Conservation (phyloP, 2,329 filamentous ascomycete species). For the Alternaria consortialis region DNA sequence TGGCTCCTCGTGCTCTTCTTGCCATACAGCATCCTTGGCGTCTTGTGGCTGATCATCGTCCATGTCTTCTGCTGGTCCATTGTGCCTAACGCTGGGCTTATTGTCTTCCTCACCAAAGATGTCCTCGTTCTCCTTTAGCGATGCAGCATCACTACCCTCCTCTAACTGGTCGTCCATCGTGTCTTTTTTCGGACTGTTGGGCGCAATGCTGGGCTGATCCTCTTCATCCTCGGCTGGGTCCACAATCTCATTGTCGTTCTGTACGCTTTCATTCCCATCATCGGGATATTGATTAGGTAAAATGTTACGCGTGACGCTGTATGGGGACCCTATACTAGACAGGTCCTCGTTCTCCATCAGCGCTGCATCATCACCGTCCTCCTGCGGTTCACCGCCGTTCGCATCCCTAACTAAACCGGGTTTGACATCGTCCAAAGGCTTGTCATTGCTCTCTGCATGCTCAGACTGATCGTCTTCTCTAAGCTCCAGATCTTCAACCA, state of each 20-base stretch:
- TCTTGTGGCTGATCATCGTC: neutral
- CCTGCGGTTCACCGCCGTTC: neutral
- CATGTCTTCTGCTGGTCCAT: neutral
- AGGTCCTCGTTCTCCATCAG: neutral
- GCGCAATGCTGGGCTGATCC: neutral
- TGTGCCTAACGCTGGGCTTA: neutral
- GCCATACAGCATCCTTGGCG: neutral
- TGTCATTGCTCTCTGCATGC: neutral
- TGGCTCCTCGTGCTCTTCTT: neutral
- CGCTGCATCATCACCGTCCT: neutral
- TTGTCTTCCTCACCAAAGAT: neutral
- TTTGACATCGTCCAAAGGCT: neutral
- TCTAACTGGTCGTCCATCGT: neutral
- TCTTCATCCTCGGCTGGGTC: neutral
- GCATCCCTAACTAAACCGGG: neutral
- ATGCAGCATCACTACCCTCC: neutral
- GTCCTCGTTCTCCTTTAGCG: neutral
- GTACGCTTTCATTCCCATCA: neutral
- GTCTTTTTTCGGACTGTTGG: neutral
- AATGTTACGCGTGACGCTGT: neutral
- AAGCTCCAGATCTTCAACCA: neutral
- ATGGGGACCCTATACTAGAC: neutral
- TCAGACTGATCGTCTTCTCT: neutral
- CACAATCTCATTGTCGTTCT: neutral
- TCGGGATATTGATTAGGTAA: neutral